A percentile compares a stretch with the other conserved stretches of the same genome.
Evolutionary conservation across 371 early-diverging fungal species (phyloP).

Genomic region (Globomyces sp.): DNA sequence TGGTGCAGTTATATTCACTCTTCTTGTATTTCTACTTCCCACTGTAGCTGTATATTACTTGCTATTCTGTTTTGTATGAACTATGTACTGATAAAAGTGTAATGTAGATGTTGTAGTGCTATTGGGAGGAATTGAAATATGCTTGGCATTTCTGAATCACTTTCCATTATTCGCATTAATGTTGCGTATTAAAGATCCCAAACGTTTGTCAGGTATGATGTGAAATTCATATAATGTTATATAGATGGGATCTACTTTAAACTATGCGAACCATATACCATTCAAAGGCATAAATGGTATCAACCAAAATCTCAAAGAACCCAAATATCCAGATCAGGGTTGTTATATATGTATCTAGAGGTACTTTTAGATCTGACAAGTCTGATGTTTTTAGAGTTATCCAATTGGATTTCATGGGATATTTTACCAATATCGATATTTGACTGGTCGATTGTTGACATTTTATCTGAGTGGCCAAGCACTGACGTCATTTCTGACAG

Average conservation of each 20-base stretch:
- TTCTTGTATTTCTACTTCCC: constrained; percentile 90
- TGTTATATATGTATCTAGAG: constrained; percentile 14
- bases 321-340: neutral
- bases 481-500: constrained; percentile 34
- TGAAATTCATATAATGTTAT: neutral
- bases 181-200: constrained; percentile 84
- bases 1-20: constrained; percentile 92
- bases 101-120: constrained; percentile 53
- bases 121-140: constrained; percentile 77
- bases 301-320: constrained; percentile 2
- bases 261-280: neutral
- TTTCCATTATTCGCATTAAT: constrained; percentile 91
- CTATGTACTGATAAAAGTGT: no score
- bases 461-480: constrained; percentile 30
- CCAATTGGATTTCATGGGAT: constrained; percentile 38
- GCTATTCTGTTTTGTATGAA: constrained; percentile 73
- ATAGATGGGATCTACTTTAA: constrained; percentile 16
- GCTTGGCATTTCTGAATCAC: constrained; percentile 87
- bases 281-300: neutral
- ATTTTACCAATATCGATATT: constrained; percentile 46
- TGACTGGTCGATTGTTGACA: constrained; percentile 20
- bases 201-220: constrained; percentile 73
- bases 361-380: neutral
- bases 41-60: constrained; percentile 92
- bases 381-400: constrained; percentile 25